A percentile compares a stretch with the other conserved stretches of the same genome.
Evolutionary conservation across 83 land plant species (phyloP).

Genomic region (Diphasiastrum complanatum): DNA sequence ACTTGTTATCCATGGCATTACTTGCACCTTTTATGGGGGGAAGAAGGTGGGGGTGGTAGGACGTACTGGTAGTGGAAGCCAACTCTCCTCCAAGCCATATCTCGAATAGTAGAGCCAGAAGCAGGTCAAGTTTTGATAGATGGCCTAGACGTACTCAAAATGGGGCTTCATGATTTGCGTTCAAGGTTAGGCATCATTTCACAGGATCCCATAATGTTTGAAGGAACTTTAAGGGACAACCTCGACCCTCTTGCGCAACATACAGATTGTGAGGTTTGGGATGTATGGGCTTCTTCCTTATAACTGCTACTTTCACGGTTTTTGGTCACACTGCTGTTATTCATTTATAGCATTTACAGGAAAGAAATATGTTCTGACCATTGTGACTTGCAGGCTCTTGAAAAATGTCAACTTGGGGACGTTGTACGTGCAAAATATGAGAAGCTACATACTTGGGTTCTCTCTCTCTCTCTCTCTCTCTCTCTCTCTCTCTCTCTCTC

Average conservation of each 20-base stretch:
- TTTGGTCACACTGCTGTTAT: background rate
- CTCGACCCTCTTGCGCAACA: conserved; percentile 72
- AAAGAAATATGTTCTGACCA: background rate
- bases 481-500: too few species aligned
- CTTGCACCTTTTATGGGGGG: conserved; percentile 71
- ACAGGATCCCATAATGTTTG: conserved; percentile 88
- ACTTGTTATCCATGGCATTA: conserved; percentile 58
- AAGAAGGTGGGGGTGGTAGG: conserved; percentile 85
- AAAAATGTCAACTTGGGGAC: conserved; percentile 81
- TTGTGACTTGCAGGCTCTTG: conserved; percentile 48
- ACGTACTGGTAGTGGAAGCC: conserved; percentile 95
- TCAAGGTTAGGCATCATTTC: conserved; percentile 82
- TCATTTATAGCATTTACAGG: background rate
- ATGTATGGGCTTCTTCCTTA: conserved; percentile 39
- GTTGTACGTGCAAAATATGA: conserved; percentile 55
- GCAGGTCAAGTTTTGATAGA: conserved; percentile 74
- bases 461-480: too few species aligned
- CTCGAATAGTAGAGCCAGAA: conserved; percentile 78
- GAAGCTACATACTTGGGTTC: conserved; percentile 63
- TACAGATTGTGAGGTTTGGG: conserved; percentile 65
- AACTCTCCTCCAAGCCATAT: conserved; percentile 83
- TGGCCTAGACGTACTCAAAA: conserved; percentile 55
- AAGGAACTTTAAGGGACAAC: conserved; percentile 78
- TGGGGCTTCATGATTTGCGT: conserved; percentile 86
- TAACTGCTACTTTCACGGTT: background rate